phyloP scores from a whole-genome alignment of 805 yeast species.

The Yamadazyma kitorensis region DNA sequence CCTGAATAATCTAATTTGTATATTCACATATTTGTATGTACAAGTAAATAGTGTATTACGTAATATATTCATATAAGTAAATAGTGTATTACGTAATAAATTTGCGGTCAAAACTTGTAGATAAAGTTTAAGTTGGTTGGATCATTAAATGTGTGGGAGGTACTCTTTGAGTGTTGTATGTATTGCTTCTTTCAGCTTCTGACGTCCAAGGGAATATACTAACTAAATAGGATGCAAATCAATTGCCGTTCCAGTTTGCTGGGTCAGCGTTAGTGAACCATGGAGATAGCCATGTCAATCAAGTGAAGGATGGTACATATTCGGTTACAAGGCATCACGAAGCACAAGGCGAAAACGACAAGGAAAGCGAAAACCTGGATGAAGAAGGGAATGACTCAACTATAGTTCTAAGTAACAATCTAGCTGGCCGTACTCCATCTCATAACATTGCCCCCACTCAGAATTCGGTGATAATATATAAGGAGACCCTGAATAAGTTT shows the following conservation, averaged over 20 bases:
- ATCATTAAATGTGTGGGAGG: constrained; percentile 65
- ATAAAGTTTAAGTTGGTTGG: no score
- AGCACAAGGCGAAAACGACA: background rate
- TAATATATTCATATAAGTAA: no score
- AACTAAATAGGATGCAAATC: constrained; percentile 18
- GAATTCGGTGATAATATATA: constrained; percentile 40
- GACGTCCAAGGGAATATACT: constrained; percentile 3
- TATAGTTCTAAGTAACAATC: constrained; percentile 8
- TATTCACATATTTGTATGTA: no score
- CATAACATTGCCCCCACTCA: constrained; percentile 66
- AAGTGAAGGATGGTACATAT: constrained; percentile 1
- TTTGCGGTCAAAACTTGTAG: no score
- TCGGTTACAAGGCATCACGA: background rate
- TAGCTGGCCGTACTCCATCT: constrained; percentile 27
- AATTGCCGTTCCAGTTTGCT: constrained; percentile 27
- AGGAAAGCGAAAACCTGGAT: background rate
- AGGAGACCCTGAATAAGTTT: constrained; percentile 16
- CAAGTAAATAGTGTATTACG: no score
- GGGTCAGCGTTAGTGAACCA: constrained; percentile 16
- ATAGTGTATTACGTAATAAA: no score
- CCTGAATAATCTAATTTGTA: no score
- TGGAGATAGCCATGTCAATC: background rate
- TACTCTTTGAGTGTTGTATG: constrained; percentile 46
- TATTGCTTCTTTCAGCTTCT: constrained; percentile 1
- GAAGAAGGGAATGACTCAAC: background rate